Conservation (phyloP, 2,329 filamentous ascomycete species). For the Scedosporium aurantiacum region DNA sequence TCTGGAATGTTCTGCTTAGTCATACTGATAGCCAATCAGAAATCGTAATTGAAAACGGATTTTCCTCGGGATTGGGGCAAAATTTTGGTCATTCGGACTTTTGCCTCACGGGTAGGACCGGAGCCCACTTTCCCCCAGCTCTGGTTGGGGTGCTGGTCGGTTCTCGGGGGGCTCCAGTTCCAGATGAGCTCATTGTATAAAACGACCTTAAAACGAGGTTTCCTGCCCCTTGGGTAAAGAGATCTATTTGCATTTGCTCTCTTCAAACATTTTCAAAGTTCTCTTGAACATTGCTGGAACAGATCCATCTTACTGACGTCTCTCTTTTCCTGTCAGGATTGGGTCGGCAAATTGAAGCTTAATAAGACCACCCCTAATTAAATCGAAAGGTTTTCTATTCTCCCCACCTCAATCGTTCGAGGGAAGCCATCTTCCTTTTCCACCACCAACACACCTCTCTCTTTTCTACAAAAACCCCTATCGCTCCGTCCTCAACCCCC, state of each 20-base stretch:
- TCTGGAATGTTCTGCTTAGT: not conserved
- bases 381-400: not conserved
- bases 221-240: not conserved
- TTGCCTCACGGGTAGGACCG: constrained; percentile 1
- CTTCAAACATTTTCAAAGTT: not conserved
- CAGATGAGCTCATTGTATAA: not conserved
- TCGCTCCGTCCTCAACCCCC: not conserved
- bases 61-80: not conserved
- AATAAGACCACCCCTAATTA: not conserved
- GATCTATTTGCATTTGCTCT: not conserved
- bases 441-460: not conserved
- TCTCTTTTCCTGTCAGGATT: not conserved
- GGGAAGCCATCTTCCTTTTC: not conserved
- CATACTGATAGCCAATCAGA: not conserved
- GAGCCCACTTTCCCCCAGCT: not conserved
- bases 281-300: not conserved
- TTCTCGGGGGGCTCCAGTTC: not conserved
- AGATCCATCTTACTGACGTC: not conserved
- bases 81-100: not conserved
- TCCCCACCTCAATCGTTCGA: not conserved
- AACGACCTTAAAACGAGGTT: not conserved
- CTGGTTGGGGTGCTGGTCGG: not conserved
- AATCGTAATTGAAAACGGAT: not conserved
- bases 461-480: not conserved
- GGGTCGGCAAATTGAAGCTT: not conserved